Conservation (phyloP, 768 basidiomycete species). For the Chiua virens region DNA sequence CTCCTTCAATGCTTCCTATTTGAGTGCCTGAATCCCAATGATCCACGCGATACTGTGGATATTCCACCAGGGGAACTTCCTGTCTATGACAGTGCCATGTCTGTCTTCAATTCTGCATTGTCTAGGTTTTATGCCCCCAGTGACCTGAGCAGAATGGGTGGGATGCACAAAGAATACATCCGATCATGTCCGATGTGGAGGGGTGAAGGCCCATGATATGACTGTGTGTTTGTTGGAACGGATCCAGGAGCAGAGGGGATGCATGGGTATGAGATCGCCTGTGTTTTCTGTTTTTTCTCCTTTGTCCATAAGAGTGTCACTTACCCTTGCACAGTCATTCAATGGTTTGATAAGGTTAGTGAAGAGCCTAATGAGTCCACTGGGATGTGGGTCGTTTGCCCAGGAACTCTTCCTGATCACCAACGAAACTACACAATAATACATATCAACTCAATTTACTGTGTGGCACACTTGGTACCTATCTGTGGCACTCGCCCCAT, state of each 20-base stretch:
- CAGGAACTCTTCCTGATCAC: slow-evolving; percentile 1
- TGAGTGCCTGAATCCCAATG: too few species aligned
- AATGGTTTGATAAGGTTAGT: slow-evolving; percentile 21
- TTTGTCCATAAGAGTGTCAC: slow-evolving; percentile 4
- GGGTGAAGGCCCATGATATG: neutral
- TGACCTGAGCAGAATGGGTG: slow-evolving; percentile 21
- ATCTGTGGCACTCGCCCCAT: slow-evolving; percentile 18
- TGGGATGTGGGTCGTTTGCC: slow-evolving; percentile 31
- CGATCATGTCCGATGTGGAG: slow-evolving; percentile 22
- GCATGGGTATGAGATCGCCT: slow-evolving; percentile 16
- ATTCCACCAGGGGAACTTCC: too few species aligned
- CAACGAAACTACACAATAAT: slow-evolving; percentile 17
- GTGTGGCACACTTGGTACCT: slow-evolving; percentile 31
- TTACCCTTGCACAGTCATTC: slow-evolving; percentile 23
- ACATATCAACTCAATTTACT: slow-evolving; percentile 29
- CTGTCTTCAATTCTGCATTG: slow-evolving; percentile 9
- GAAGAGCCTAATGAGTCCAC: slow-evolving; percentile 23
- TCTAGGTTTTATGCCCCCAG: slow-evolving; percentile 30
- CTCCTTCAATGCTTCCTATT: too few species aligned
- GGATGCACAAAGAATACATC: slow-evolving; percentile 31
- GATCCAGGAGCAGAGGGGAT: slow-evolving; percentile 15
- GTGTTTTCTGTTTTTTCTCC: slow-evolving; percentile 24
- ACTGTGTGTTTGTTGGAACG: slow-evolving; percentile 25
- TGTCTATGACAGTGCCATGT: too few species aligned
- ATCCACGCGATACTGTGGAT: too few species aligned